A percentile compares a stretch with the other conserved stretches of the same genome.
These are phyloP conservation scores for Pichia phayaonensis DNA, from an alignment of 805 yeast genomes.

Conservation along the genomic window DNA sequence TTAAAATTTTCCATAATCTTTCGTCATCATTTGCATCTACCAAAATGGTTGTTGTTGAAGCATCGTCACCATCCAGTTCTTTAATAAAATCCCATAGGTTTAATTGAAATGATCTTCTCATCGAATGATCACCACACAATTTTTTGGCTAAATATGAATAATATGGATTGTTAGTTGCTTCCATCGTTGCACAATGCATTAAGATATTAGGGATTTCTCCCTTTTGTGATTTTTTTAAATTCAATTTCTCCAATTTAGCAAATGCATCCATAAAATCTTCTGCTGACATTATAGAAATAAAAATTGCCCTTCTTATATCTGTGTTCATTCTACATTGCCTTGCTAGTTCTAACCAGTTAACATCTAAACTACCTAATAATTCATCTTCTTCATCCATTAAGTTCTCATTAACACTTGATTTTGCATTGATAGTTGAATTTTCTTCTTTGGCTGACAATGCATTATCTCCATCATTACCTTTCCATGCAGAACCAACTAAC, in stretches of 20 bases:
- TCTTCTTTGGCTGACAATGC: background rate
- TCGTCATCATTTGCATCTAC: constrained; percentile 49
- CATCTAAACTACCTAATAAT: constrained; percentile 59
- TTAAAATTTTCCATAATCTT: constrained; percentile 52
- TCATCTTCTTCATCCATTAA: constrained; percentile 41
- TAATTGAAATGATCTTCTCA: constrained; percentile 82
- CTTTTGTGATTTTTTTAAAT: constrained; percentile 71
- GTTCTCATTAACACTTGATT: constrained; percentile 20
- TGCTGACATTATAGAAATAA: constrained; percentile 91
- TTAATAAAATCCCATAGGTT: constrained; percentile 79
- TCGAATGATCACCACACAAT: constrained; percentile 63
- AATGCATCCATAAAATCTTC: constrained; percentile 86
- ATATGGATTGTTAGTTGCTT: constrained; percentile 81
- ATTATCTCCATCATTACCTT: constrained; percentile 37
- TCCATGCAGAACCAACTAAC: constrained; percentile 98
- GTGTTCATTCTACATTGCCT: constrained; percentile 88
- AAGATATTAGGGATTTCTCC: constrained; percentile 82
- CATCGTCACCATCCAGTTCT: constrained; percentile 51
- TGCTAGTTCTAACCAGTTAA: constrained; percentile 87
- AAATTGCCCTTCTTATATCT: constrained; percentile 87
- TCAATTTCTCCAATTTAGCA: constrained; percentile 70
- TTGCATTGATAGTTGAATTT: constrained; percentile 8
- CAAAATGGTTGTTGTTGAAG: constrained; percentile 16
- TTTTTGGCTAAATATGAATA: constrained; percentile 75
- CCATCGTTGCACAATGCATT: constrained; percentile 79